Percentiles rank a stretch among this genome's conserved stretches.
phyloP scores from a whole-genome alignment of 2,329 filamentous ascomycete genomes.

The Ophiostoma ulmi region DNA sequence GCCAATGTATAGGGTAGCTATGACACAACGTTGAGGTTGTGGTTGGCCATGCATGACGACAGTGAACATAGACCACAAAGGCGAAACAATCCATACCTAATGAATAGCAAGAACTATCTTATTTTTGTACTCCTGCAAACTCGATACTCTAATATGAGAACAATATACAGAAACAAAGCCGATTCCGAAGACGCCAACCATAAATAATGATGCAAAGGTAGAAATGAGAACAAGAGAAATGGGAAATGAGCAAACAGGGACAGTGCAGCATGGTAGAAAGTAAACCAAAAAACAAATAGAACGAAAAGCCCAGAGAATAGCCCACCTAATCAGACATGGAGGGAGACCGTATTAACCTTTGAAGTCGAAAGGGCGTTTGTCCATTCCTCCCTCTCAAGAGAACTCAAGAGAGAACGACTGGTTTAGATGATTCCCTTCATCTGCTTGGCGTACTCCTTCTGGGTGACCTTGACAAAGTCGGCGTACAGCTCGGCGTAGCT shows the following conservation, averaged over 20 bases:
- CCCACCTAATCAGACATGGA: conserved; percentile 20
- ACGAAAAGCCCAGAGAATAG: conserved; percentile 12
- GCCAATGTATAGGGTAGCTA: too few species aligned
- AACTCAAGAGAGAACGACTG: background rate
- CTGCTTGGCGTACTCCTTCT: conserved; percentile 61
- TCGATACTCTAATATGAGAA: conserved; percentile 19
- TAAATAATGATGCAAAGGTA: conserved; percentile 14
- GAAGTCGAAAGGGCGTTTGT: too few species aligned
- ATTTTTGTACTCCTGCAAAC: conserved; percentile 22
- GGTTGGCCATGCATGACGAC: too few species aligned
- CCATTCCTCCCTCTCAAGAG: too few species aligned
- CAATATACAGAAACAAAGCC: conserved; percentile 17
- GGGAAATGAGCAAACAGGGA: background rate
- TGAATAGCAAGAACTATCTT: background rate
- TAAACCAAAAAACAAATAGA: conserved; percentile 1
- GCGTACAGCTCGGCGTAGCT: conserved; percentile 61
- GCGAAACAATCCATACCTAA: background rate
- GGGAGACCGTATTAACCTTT: background rate
- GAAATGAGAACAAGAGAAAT: background rate
- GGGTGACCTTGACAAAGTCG: conserved; percentile 59
- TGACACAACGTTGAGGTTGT: too few species aligned
- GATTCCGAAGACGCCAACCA: conserved; percentile 20
- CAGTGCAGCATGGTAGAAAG: conserved; percentile 4
- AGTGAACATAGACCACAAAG: background rate
- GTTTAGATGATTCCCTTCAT: conserved; percentile 34